Evolutionary conservation across 2,329 filamentous ascomycete genomes (phyloP), one percentile per base, ranked within the genome.

Genomic region (Pseudomassariella vexata): DNA sequence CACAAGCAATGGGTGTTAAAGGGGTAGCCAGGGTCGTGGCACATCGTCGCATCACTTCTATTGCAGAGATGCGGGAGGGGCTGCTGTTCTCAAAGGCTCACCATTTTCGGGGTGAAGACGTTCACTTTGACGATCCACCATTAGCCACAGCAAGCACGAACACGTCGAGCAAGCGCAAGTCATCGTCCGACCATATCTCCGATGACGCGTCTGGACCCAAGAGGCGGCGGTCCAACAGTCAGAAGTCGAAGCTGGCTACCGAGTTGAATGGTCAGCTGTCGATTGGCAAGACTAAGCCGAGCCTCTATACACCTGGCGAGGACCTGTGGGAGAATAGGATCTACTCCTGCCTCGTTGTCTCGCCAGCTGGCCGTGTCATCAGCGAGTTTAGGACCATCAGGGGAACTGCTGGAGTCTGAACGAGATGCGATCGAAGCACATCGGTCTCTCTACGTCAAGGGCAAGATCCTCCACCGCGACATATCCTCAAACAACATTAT

Each of bases 311-410:
- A 25, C 24, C 24, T 25, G 24, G 24, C 24, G 24, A 25, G 24
- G 24, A 25, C 24, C 24, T 25, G 24, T 25, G 24, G 6, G 24
- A 25, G 24, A 25, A 8, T 25, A 25, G 24, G 24, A 25, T 25
- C 6, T 25, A 25, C 24, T 25, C n/a, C 5, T 25, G 24, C 24
- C 24, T 25, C 6, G 24, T 25, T 6, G 5, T 25, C 6, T 3
- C 6, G 5, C 6, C 5, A 25, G 24, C 24, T 15, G 8, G 24
- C 24, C 24, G 24, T 25, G 8, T 25, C 6, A 25, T 25, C 11
- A 25, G n/a, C 24, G 24, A n/a, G n/a, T n/a, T n/a, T n/a, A n/a
- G n/a, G n/a, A n/a, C n/a, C n/a, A n/a, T n/a, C n/a, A n/a, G n/a
- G n/a, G n/a, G n/a, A n/a, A n/a, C n/a, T n/a, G n/a, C n/a, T n/a